Evolutionary conservation across 192 early-diverging fungal genomes (phyloP).

Genomic region (Rhizophagus clarus): DNA sequence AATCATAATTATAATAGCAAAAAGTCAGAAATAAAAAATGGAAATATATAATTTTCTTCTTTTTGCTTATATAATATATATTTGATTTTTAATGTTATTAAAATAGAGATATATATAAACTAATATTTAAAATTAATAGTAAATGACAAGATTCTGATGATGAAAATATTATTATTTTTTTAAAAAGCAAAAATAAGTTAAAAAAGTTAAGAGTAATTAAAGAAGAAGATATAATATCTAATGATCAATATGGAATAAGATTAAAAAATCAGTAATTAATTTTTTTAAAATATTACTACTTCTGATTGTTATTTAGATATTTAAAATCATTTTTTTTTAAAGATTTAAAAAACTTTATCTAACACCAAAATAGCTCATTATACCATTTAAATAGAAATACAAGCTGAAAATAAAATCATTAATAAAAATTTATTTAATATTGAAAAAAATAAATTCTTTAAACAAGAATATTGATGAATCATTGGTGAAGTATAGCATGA

Average conservation of each 20-base stretch:
- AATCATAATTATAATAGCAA: background rate
- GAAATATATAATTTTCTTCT: background rate
- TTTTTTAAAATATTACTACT: background rate
- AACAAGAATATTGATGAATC: constrained; percentile 31
- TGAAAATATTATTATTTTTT: constrained; percentile 67
- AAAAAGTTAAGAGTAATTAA: constrained; percentile 79
- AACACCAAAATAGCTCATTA: constrained; percentile 80
- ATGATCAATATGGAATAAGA: constrained; percentile 81
- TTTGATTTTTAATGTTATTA: background rate
- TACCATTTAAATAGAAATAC: constrained; percentile 52
- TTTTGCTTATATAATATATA: background rate
- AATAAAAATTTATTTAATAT: constrained; percentile 50
- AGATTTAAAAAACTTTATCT: constrained; percentile 84
- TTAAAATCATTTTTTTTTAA: constrained; percentile 6
- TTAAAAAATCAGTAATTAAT: constrained; percentile 77
- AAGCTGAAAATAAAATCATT: constrained; percentile 26
- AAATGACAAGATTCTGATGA: constrained; percentile 87
- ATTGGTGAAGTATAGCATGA: constrained; percentile 29
- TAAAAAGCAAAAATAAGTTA: constrained; percentile 62
- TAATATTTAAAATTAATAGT: constrained; percentile 16
- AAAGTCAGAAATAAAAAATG: background rate
- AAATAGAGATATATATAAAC: background rate
- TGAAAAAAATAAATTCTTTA: constrained; percentile 27
- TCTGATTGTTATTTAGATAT: background rate
- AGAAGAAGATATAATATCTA: constrained; percentile 72